phyloP scores from a whole-genome alignment of 2,329 filamentous ascomycete genomes.

The Myriosclerotinia duriaeana region DNA sequence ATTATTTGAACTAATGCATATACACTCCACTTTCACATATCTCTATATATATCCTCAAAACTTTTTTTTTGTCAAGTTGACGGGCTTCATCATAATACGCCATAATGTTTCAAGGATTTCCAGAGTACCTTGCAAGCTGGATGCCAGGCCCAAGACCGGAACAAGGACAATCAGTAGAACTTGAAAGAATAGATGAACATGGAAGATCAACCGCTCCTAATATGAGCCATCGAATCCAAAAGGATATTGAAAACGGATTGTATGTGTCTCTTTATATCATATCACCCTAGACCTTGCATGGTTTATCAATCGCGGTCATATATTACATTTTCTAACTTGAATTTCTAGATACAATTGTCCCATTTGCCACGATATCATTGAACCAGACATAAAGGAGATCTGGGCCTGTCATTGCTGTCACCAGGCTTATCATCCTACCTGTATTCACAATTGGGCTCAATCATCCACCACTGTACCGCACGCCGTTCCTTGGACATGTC shows the following conservation, averaged over 20 bases:
- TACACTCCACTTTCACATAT: neutral
- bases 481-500: neutral
- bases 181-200: neutral
- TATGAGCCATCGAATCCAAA: neutral
- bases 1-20: neutral
- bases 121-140: neutral
- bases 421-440: neutral
- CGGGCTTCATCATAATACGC: neutral
- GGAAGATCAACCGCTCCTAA: neutral
- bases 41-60: neutral
- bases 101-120: neutral
- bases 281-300: neutral
- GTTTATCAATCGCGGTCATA: no score
- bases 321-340: neutral
- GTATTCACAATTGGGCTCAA: neutral
- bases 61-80: neutral
- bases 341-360: slow-evolving; percentile 12
- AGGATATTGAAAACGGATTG: slow-evolving; percentile 11
- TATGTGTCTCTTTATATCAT: neutral
- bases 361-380: neutral
- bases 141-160: neutral
- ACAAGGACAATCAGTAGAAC: slow-evolving; percentile 3
- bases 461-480: no score
- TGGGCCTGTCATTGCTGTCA: slow-evolving; percentile 5
- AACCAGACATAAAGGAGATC: neutral